Conservation (phyloP, 1,139 yeast genomes). For the Arxiozyma heterogenica region DNA sequence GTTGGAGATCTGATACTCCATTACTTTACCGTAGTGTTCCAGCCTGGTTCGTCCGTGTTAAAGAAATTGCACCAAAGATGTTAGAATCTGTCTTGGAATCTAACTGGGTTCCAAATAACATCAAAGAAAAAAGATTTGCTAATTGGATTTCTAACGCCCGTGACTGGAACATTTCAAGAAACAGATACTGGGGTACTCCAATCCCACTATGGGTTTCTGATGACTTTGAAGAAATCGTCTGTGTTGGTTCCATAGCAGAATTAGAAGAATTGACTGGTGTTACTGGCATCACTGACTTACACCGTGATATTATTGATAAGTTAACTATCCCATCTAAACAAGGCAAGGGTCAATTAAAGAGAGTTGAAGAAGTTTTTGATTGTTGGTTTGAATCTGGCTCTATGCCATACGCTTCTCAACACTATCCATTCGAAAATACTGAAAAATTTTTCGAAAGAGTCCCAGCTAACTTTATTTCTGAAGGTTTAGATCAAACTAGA, state of each 20-base stretch:
- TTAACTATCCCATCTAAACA: slow-evolving; percentile 88
- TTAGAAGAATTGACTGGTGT: slow-evolving; percentile 77
- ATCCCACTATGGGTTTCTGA: slow-evolving; percentile 96
- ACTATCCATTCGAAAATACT: slow-evolving; percentile 86
- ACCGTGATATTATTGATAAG: slow-evolving; percentile 84
- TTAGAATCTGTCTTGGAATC: slow-evolving; percentile 76
- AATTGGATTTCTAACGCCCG: slow-evolving; percentile 98
- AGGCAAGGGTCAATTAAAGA: slow-evolving; percentile 79
- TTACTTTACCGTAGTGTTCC: slow-evolving; percentile 93
- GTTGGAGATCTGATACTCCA: slow-evolving; percentile 99
- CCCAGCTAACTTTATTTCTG: slow-evolving; percentile 97
- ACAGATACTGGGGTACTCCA: slow-evolving; percentile 99
- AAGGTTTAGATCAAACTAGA: slow-evolving; percentile 98
- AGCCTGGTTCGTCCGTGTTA: slow-evolving; percentile 94
- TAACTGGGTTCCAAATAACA: slow-evolving; percentile 86
- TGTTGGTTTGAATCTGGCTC: slow-evolving; percentile 99
- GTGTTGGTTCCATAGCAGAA: slow-evolving; percentile 86
- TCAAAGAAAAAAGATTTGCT: slow-evolving; percentile 89
- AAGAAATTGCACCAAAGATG: slow-evolving; percentile 82
- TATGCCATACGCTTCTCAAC: slow-evolving; percentile 97
- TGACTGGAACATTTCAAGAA: slow-evolving; percentile 97
- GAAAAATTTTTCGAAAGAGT: slow-evolving; percentile 61
- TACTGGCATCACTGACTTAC: slow-evolving; percentile 73
- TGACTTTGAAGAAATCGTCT: slow-evolving; percentile 83
- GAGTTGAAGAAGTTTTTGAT: slow-evolving; percentile 96